Conservation (phyloP, 441 rosid species). For the Breynia disticha region DNA sequence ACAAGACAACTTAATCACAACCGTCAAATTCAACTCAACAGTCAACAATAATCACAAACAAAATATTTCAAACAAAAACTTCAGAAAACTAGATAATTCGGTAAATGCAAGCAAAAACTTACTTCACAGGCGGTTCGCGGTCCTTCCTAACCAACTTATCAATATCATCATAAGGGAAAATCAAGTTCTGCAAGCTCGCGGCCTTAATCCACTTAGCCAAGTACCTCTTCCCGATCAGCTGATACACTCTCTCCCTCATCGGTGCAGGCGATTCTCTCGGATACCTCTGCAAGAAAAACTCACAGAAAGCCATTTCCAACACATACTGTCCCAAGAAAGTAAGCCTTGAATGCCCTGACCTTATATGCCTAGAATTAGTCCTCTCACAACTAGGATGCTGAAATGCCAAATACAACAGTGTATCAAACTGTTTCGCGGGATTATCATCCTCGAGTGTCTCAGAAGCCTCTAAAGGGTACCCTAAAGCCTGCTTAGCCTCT, state of each 20-base stretch:
- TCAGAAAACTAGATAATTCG: no score
- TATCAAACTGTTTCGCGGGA: constrained; percentile 90
- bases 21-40: no score
- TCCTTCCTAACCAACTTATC: constrained; percentile 65
- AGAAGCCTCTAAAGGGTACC: constrained; percentile 67
- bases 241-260: constrained; percentile 87
- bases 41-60: no score
- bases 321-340: constrained; percentile 83
- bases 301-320: constrained; percentile 69
- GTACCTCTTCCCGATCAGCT: constrained; percentile 83
- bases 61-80: no score
- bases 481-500: constrained; percentile 90
- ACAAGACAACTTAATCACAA: no score
- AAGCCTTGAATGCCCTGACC: constrained; percentile 79
- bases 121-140: constrained; percentile 83
- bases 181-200: constrained; percentile 75
- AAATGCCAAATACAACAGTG: constrained; percentile 69
- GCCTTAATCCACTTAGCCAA: constrained; percentile 84
- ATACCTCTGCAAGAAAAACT: constrained; percentile 83
- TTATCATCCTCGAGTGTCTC: constrained; percentile 62
- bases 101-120: constrained; percentile 25
- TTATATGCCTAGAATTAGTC: constrained; percentile 68
- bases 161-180: constrained; percentile 88
- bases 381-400: constrained; percentile 89
- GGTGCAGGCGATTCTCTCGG: constrained; percentile 88